A percentile compares a stretch with the other conserved stretches of the same genome.
Evolutionary conservation across 257 asterid species (phyloP).

Genomic region (Rauvolfia tetraphylla): DNA sequence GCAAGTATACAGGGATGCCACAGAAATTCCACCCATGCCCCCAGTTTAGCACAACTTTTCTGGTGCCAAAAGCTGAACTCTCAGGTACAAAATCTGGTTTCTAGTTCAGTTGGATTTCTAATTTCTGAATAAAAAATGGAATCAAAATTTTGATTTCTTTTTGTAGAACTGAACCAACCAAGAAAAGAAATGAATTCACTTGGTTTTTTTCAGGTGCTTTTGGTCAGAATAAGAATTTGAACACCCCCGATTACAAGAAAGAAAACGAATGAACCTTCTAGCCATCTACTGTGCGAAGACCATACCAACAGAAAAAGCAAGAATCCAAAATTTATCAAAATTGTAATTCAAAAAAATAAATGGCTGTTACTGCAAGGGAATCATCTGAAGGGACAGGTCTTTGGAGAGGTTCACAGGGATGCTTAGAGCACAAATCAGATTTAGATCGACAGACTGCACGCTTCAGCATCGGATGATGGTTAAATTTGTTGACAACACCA

Average conservation of each 20-base stretch:
- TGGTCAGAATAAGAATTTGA: not conserved
- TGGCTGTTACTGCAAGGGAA: constrained; percentile 4
- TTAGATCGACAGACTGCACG: not conserved
- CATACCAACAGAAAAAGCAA: not conserved
- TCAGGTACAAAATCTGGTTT: not conserved
- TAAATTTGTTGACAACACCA: not conserved
- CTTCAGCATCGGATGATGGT: constrained; percentile 4
- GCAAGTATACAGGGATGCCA: not conserved
- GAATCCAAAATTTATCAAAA: constrained; percentile 9
- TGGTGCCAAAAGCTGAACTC: not conserved
- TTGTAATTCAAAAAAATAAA: not conserved
- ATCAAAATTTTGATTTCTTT: not conserved
- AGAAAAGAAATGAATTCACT: not conserved
- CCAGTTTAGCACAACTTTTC: not conserved
- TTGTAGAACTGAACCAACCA: not conserved
- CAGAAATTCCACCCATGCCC: not conserved
- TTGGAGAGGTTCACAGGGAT: not conserved
- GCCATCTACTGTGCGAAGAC: not conserved
- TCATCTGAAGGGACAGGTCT: constrained; percentile 6
- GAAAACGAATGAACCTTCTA: not conserved
- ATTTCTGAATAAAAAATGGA: not conserved
- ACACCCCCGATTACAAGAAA: not conserved
- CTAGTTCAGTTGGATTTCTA: not conserved
- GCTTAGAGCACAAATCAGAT: not conserved
- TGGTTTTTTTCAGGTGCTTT: not conserved